phyloP scores from a whole-genome alignment of 176 grass and related monocot species.

The Saccharum officinarum region DNA sequence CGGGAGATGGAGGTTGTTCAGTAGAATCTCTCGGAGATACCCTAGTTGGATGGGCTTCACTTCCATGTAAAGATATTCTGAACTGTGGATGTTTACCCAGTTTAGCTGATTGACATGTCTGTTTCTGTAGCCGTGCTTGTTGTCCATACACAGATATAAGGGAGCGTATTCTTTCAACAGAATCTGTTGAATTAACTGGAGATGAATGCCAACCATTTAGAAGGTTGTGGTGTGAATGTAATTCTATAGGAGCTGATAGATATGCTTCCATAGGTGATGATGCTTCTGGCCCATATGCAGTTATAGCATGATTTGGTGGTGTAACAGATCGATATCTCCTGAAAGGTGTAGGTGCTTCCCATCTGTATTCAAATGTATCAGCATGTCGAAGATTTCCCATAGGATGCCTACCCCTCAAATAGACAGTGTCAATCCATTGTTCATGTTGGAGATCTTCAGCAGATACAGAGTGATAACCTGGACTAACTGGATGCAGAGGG shows the following conservation, averaged over 20 bases:
- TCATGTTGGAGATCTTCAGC: conserved; percentile 34
- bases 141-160: conserved; percentile 53
- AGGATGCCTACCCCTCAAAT: conserved; percentile 31
- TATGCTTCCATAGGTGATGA: conserved; percentile 34
- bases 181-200: conserved; percentile 10
- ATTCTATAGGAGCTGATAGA: conserved; percentile 20
- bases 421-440: conserved; percentile 36
- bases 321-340: conserved; percentile 49
- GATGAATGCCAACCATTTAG: conserved; percentile 25
- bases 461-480: conserved; percentile 34
- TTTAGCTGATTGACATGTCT: conserved; percentile 37
- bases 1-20: conserved; percentile 17
- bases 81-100: conserved; percentile 11
- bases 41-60: conserved; percentile 21
- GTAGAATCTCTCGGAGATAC: conserved; percentile 27
- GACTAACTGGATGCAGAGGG: conserved; percentile 26
- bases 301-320: conserved; percentile 32
- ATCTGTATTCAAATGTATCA: conserved; percentile 40
- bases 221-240: conserved; percentile 9
- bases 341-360: conserved; percentile 20
- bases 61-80: conserved; percentile 28
- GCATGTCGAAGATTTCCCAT: conserved; percentile 7
- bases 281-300: conserved; percentile 23
- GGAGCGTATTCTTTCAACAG: conserved; percentile 42
- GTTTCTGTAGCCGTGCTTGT: conserved; percentile 15